Percentiles rank a stretch among this genome's conserved stretches.
Evolutionary conservation across 1,284 basidiomycete genomes (phyloP).

Genomic region (Ganoderma leucocontextum): DNA sequence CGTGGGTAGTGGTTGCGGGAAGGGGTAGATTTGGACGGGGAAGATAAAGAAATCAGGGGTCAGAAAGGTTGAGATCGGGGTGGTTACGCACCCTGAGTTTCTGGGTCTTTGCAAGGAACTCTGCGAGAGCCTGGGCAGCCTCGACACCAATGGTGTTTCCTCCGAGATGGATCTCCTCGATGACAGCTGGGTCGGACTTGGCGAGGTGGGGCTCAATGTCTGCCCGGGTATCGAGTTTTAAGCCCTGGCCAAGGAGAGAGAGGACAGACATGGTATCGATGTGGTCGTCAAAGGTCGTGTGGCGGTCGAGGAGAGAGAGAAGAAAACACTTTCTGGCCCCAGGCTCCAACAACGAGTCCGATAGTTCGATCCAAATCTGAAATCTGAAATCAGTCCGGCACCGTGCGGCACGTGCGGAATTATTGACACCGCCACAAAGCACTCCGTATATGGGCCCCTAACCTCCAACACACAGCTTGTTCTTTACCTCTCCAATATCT

Average conservation of each 20-base stretch:
- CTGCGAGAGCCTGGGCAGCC: conserved; percentile 87
- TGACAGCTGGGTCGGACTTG: conserved; percentile 67
- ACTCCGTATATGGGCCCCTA: conserved; percentile 19
- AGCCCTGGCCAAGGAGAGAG: conserved; percentile 76
- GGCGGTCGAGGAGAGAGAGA: conserved; percentile 18
- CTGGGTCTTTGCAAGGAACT: conserved; percentile 78
- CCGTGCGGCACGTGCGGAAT: conserved; percentile 27
- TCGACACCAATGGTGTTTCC: conserved; percentile 97
- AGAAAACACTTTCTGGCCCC: conserved; percentile 17
- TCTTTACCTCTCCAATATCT: conserved; percentile 9
- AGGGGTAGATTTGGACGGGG: conserved; percentile 7
- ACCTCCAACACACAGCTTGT: conserved; percentile 16
- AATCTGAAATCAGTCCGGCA: conserved; percentile 28
- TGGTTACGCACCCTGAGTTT: conserved; percentile 64
- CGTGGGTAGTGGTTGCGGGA: background rate
- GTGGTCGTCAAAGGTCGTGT: background rate
- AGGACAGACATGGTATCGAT: conserved; percentile 46
- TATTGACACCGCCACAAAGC: conserved; percentile 25
- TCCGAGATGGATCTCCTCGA: conserved; percentile 93
- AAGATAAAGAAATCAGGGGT: conserved; percentile 8
- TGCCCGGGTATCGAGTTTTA: conserved; percentile 84
- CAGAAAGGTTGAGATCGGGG: conserved; percentile 8
- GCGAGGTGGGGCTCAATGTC: conserved; percentile 86
- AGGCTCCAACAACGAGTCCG: conserved; percentile 10
- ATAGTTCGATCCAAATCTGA: conserved; percentile 19